These are phyloP conservation scores for Malus orientalis DNA, from an alignment of 306 rosid species.

Conservation along the genomic window DNA sequence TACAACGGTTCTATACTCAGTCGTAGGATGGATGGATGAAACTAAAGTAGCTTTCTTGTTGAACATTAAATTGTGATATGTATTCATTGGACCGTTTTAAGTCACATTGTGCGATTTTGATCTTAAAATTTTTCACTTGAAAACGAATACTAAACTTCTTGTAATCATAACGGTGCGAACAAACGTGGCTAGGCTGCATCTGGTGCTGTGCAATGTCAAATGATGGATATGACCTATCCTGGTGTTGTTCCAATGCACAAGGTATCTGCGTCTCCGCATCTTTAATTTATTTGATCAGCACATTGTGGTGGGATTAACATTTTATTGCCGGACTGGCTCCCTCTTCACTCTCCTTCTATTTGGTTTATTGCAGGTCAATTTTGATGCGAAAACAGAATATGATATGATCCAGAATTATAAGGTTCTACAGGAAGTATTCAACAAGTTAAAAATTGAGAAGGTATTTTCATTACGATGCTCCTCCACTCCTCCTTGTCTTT, in stretches of 20 bases:
- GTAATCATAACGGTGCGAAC: constrained; percentile 8
- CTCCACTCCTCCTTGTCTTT: neutral
- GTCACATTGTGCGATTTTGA: neutral
- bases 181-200: constrained; percentile 71
- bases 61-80: neutral
- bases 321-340: constrained; percentile 6
- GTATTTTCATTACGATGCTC: constrained; percentile 20
- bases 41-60: neutral
- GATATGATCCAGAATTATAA: constrained; percentile 98
- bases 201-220: constrained; percentile 98
- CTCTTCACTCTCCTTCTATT: neutral
- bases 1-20: neutral
- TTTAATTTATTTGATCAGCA: neutral
- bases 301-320: neutral
- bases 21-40: neutral
- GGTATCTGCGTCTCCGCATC: constrained; percentile 28
- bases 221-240: constrained; percentile 79
- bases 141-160: neutral
- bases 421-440: constrained; percentile 86
- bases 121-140: constrained; percentile 1
- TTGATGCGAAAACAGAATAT: constrained; percentile 85
- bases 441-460: constrained; percentile 80
- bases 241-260: constrained; percentile 98
- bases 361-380: constrained; percentile 58
- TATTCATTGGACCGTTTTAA: neutral